Evolutionary conservation across 352 stramenopile genomes (phyloP), one percentile per base, ranked within the genome.

Genomic region (Globisporangium solare): DNA sequence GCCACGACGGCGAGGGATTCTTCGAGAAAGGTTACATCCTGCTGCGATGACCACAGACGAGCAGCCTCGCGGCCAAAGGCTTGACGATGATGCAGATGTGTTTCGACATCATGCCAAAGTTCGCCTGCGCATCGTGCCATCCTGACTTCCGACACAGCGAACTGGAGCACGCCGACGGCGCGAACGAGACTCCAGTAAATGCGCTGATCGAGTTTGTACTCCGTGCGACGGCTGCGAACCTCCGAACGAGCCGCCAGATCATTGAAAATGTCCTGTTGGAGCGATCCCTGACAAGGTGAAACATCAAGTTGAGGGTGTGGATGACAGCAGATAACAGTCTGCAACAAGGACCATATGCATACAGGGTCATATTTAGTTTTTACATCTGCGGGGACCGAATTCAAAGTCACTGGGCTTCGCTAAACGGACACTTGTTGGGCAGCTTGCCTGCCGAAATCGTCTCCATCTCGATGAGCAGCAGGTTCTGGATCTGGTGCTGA

Each of bases 21-120:
- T 58, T 74, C 8, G 71, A 81, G 56, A 65, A 68, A 42, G 71
- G 70, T 6, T 86, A 70, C 64, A 39, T 75, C 17, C 53, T 81
- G n/a, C 56, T 81, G 27, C 27, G 27, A 35, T 6, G 27, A 35
- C 27, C 27, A 11, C 27, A 35, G 27, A 11, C 27, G 27, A 35
- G 27, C 27, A 35, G 27, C 10, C 27, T 35, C 27, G 27, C 27
- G 27, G 27, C 27, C 18, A 35, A 20, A 11, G 35, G 18, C 15
- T 18, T 51, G 6, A 67, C 61, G 13, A 24, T 73, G 0, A 56
- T 60, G 32, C 56, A 70, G 37, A 59, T 51, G 43, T 67, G 57
- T 27, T 56, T 64, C 40, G 27, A 64, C 22, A 60, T 70, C 45
- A 66, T 60, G 18, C 66, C 66, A 1, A 39, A 60, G 31, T 58